Evolutionary conservation across 2,329 filamentous ascomycete genomes (phyloP).

Genomic region (Cercospora janseana): DNA sequence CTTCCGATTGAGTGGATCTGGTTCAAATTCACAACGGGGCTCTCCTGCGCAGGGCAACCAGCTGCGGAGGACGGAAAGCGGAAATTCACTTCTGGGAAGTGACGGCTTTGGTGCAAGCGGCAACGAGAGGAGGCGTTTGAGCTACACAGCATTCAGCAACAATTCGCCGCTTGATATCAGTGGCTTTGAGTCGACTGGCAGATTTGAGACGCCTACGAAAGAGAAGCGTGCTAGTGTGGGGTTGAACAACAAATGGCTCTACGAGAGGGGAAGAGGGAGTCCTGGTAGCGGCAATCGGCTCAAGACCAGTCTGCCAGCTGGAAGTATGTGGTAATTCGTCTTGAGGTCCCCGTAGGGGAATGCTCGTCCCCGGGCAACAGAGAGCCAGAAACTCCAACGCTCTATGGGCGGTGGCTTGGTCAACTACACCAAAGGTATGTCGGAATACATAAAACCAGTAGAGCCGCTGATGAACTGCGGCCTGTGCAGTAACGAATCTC

Average conservation of each 20-base stretch:
- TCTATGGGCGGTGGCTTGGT: no score
- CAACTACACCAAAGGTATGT: background rate
- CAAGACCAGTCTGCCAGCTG: constrained; percentile 10
- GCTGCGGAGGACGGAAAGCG: constrained; percentile 16
- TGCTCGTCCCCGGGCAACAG: no score
- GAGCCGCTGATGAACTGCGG: constrained; percentile 7
- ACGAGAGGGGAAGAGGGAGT: constrained; percentile 70
- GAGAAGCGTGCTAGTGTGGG: constrained; percentile 62
- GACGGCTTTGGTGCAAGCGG: constrained; percentile 11
- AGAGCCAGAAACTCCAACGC: no score
- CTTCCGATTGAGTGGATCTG: constrained; percentile 21
- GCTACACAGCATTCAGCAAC: constrained; percentile 55
- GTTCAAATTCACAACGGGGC: constrained; percentile 14
- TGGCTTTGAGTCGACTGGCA: constrained; percentile 30
- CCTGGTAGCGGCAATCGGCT: constrained; percentile 39
- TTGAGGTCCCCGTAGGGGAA: no score
- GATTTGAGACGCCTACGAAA: constrained; percentile 32
- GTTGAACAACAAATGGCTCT: constrained; percentile 91
- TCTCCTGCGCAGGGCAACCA: constrained; percentile 16
- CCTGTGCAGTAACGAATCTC: constrained; percentile 3
- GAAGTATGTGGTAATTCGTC: constrained; percentile 11
- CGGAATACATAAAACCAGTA: background rate
- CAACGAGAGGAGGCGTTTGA: constrained; percentile 55
- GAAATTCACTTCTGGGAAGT: constrained; percentile 12
- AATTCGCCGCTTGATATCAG: constrained; percentile 51